Evolutionary conservation across 108 stramenopile species (phyloP).

Genomic region (Cyclotella sp.): DNA sequence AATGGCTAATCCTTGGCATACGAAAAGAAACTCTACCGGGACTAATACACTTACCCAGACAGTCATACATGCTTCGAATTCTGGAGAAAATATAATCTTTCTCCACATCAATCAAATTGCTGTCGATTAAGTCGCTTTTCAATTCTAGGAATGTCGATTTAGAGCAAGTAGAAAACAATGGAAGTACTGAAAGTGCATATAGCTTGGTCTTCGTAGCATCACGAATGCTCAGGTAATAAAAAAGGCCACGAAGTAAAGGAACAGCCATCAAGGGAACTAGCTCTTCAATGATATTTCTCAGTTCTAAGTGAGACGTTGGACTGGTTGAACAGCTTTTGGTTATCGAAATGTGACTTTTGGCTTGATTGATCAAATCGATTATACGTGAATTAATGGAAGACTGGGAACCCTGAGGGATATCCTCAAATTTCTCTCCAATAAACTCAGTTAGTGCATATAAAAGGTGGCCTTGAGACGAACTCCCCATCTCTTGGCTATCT

Average conservation of each 20-base stretch:
- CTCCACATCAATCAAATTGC: slow-evolving; percentile 25
- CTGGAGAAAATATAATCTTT: slow-evolving; percentile 59
- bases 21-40: not conserved
- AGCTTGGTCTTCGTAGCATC: slow-evolving; percentile 64
- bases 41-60: slow-evolving; percentile 50
- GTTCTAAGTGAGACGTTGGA: slow-evolving; percentile 53
- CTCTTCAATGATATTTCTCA: slow-evolving; percentile 61
- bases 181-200: slow-evolving; percentile 75
- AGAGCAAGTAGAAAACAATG: slow-evolving; percentile 70
- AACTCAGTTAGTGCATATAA: slow-evolving; percentile 80
- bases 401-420: slow-evolving; percentile 56
- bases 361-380: slow-evolving; percentile 77
- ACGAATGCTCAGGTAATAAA: slow-evolving; percentile 56
- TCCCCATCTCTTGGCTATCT: slow-evolving; percentile 74
- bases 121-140: slow-evolving; percentile 57
- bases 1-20: not conserved
- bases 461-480: slow-evolving; percentile 70
- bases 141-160: slow-evolving; percentile 58
- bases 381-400: slow-evolving; percentile 71
- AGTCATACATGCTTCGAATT: slow-evolving; percentile 66
- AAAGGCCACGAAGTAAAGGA: slow-evolving; percentile 71
- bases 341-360: slow-evolving; percentile 73
- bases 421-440: slow-evolving; percentile 63
- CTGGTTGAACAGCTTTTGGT: slow-evolving; percentile 70
- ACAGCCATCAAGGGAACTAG: slow-evolving; percentile 76